These are phyloP conservation scores for Anthracocystis panici-leucophaei DNA, from an alignment of 1,284 basidiomycete species.

Conservation along the genomic window DNA sequence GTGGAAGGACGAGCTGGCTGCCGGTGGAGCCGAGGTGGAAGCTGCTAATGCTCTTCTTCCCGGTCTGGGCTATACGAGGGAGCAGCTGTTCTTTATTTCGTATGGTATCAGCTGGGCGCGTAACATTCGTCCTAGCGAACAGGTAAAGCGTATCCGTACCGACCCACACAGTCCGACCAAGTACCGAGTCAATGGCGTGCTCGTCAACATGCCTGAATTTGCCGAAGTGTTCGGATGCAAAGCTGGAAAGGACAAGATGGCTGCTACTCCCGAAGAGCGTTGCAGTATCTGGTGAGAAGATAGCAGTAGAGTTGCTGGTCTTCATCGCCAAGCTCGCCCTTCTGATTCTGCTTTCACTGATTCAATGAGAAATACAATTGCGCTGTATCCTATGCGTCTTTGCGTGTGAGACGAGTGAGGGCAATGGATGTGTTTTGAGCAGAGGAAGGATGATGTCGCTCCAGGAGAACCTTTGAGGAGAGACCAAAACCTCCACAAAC, in stretches of 20 bases:
- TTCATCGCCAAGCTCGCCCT: neutral
- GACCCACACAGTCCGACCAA: conserved; percentile 67
- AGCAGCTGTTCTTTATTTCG: conserved; percentile 70
- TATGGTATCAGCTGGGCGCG: conserved; percentile 63
- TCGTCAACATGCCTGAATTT: conserved; percentile 62
- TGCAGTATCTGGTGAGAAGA: conserved; percentile 64
- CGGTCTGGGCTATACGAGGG: conserved; percentile 66
- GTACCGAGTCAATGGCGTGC: conserved; percentile 62
- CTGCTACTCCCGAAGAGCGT: conserved; percentile 43
- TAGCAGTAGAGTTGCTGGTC: no score
- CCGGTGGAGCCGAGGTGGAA: conserved; percentile 53
- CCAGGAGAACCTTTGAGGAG: neutral
- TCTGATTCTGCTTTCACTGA: no score
- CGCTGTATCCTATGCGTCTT: neutral
- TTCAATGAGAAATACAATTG: neutral
- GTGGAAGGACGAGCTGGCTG: conserved; percentile 65
- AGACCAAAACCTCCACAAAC: neutral
- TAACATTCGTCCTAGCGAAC: conserved; percentile 59
- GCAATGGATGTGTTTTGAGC: neutral
- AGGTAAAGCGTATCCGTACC: conserved; percentile 60
- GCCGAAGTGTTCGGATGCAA: conserved; percentile 64
- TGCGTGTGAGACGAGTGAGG: no score
- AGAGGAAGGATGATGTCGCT: neutral
- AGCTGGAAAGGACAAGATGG: conserved; percentile 61
- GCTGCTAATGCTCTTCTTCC: conserved; percentile 66